Base-by-base conservation (phyloP, 179 eudicot genomes). In the Pouteria campechiana region DNA sequence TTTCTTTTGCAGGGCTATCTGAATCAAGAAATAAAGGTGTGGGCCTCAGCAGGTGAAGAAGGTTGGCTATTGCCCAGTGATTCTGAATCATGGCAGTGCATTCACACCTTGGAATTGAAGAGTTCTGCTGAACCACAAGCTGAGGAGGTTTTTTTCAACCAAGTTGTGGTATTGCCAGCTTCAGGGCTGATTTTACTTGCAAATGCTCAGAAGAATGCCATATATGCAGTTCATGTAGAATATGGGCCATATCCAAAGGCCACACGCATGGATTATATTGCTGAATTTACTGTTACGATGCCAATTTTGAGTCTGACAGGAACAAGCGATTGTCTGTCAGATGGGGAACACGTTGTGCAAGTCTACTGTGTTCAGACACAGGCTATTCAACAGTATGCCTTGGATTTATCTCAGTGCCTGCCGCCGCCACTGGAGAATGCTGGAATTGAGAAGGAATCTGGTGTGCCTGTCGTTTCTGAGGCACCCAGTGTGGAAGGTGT, bases 1-100 rank as follows among this genome's bases (percentile, higher is more conserved):
- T n/a, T n/a, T n/a, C n/a, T n/a, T 17, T 32, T 1, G 28, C 68
- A 90, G 98, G 98, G 98, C 27, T 87, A 90, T 20, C 72, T 70
- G 13, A 90, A 90, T 58, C 83, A 84, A 25, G 96, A 82, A 64
- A 51, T 86, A 48, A 90, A 90, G 68, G 67, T 90, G 27, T 90
- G 98, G 98, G 82, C 73, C 27, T 79, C 90, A 21, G 64, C 76
- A 31, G 78, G 81, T 73, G 98, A 90, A 61, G 98, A 86, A 67
- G 98, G 98, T n/a, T 90, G 98, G 98, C 55, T 90, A 70, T 85
- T 82, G 41, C 87, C 96, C 21, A 79, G 96, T 69, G 98, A 90
- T 63, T 65, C 90, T 60, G 96, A 86, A 63, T 82, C 92, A 31
- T 90, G 98, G 98, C 50, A 64, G 38, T 90, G 94, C 50, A 73